Conservation (phyloP, 2,329 filamentous ascomycete genomes). For the Botrytis fragariae region DNA sequence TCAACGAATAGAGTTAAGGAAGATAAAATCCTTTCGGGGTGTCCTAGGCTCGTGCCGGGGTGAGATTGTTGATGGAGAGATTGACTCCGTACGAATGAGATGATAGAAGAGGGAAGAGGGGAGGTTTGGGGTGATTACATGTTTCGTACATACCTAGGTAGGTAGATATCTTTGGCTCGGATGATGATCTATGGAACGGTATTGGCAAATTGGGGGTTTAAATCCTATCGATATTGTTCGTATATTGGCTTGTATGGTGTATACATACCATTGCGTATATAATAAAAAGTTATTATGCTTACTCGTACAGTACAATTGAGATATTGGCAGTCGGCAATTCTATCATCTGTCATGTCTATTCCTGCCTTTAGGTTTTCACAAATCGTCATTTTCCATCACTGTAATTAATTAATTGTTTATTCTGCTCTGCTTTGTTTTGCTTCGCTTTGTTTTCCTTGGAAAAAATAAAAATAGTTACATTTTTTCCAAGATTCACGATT, state of each 20-base stretch:
- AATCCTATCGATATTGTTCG: background rate
- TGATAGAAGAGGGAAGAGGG: background rate
- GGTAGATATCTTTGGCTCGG: background rate
- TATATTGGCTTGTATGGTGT: background rate
- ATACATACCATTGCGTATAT: background rate
- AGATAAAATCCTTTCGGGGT: background rate
- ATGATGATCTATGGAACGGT: background rate
- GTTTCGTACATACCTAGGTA: background rate
- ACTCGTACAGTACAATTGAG: background rate
- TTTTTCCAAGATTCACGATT: background rate
- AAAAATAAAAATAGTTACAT: slow-evolving; percentile 1
- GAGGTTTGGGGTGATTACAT: background rate
- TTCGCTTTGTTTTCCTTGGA: background rate
- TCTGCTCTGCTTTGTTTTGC: background rate
- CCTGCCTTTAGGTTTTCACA: background rate
- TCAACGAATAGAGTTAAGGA: background rate
- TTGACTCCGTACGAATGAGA: background rate
- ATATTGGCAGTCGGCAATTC: background rate
- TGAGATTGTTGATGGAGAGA: background rate
- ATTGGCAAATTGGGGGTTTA: background rate
- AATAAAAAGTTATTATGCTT: background rate
- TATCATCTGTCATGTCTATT: background rate
- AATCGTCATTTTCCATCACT: background rate
- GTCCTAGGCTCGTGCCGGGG: background rate
- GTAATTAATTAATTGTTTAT: background rate